Conservation (phyloP, 1,139 yeast species). For the Yamadazyma songkhlaensis region DNA sequence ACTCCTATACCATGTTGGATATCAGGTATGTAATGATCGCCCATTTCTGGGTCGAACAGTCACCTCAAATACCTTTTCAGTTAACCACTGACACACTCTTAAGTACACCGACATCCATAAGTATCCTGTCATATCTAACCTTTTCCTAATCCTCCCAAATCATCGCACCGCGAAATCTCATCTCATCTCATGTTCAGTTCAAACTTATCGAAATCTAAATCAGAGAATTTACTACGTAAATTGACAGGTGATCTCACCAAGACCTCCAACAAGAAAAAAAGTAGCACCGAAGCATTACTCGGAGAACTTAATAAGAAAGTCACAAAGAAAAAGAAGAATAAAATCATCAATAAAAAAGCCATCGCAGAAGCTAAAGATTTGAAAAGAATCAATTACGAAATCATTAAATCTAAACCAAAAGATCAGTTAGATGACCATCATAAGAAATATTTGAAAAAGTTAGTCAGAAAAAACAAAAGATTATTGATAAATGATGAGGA, state of each 20-base stretch:
- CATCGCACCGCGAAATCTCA: not conserved
- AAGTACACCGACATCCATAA: too few relatives aligned
- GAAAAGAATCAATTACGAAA: slow-evolving; percentile 49
- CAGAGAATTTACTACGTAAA: slow-evolving; percentile 25
- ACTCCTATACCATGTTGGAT: too few relatives aligned
- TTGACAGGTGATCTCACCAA: slow-evolving; percentile 3
- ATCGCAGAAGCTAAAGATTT: slow-evolving; percentile 40
- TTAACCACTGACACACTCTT: too few relatives aligned
- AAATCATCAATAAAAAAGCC: slow-evolving; percentile 27
- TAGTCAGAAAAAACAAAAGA: slow-evolving; percentile 47
- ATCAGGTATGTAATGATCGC: too few relatives aligned
- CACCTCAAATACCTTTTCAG: too few relatives aligned
- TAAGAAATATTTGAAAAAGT: slow-evolving; percentile 43
- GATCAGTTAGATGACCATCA: slow-evolving; percentile 29
- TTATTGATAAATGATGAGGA: slow-evolving; percentile 10
- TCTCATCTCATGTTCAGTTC: slow-evolving; percentile 21
- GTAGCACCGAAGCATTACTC: slow-evolving; percentile 35
- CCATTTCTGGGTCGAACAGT: too few relatives aligned
- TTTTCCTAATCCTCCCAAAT: too few relatives aligned
- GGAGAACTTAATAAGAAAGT: slow-evolving; percentile 30
- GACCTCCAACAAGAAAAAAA: slow-evolving; percentile 1
- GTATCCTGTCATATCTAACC: too few relatives aligned
- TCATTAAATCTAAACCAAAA: slow-evolving; percentile 37
- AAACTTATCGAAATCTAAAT: slow-evolving; percentile 29
- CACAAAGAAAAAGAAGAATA: slow-evolving; percentile 20